These are phyloP conservation scores for Rhynchosporium agropyri DNA, from an alignment of 2,329 filamentous ascomycete genomes.

Conservation along the genomic window DNA sequence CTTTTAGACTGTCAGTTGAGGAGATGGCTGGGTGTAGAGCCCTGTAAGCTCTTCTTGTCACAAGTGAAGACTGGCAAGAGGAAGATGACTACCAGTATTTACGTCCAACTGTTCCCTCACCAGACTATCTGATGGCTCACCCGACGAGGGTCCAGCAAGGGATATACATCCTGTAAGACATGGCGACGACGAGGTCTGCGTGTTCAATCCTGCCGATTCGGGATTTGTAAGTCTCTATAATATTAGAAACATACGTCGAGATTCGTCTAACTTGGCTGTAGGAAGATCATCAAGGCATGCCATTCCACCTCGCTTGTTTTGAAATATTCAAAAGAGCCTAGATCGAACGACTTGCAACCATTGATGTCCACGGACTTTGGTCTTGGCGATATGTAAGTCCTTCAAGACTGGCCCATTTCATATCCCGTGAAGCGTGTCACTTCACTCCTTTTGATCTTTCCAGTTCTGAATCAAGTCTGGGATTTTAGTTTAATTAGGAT, in stretches of 20 bases:
- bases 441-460: too few species aligned
- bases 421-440: too few species aligned
- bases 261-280: neutral
- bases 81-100: conserved; percentile 17
- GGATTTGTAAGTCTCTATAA: conserved; percentile 1
- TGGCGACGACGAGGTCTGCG: conserved; percentile 10
- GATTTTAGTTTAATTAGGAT: too few species aligned
- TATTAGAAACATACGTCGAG: neutral
- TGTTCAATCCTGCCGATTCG: conserved; percentile 9
- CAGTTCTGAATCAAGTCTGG: too few species aligned
- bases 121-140: conserved; percentile 7
- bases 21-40: conserved; percentile 22
- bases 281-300: conserved; percentile 26
- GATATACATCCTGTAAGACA: conserved; percentile 17
- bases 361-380: conserved; percentile 26
- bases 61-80: conserved; percentile 4
- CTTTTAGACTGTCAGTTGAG: conserved; percentile 2
- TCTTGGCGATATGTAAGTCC: conserved; percentile 16
- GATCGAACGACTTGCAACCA: neutral
- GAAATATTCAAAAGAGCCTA: conserved; percentile 26
- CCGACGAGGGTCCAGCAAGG: neutral
- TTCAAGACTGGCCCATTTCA: too few species aligned
- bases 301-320: conserved; percentile 33
- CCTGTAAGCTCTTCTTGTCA: conserved; percentile 11
- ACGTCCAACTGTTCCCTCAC: conserved; percentile 17